Percentiles rank a stretch among this genome's conserved stretches.
Evolutionary conservation across 805 yeast genomes (phyloP).

Genomic region (Teunomyces barrocoloradensis): DNA sequence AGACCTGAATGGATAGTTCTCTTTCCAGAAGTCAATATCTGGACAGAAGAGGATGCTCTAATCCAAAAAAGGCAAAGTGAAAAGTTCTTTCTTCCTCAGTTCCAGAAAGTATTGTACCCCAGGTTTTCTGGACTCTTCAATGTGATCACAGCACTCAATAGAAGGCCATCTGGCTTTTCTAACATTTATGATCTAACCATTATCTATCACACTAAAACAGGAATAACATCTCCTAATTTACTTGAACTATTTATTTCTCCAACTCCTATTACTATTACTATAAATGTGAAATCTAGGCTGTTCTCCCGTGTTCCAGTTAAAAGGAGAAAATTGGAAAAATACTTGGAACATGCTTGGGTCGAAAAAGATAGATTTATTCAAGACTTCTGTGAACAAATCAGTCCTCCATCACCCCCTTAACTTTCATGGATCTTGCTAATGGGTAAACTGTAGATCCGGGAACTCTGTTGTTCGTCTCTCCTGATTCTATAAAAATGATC

Average conservation of each 20-base stretch:
- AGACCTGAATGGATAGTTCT: constrained; percentile 62
- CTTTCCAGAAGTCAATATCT: constrained; percentile 84
- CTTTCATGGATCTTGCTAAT: constrained; percentile 37
- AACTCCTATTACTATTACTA: constrained; percentile 34
- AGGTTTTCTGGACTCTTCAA: constrained; percentile 61
- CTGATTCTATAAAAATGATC: constrained; percentile 82
- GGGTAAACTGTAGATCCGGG: constrained; percentile 59
- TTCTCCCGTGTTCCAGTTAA: constrained; percentile 50
- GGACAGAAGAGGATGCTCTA: constrained; percentile 46
- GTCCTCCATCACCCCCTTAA: background rate
- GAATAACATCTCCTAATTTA: constrained; percentile 24
- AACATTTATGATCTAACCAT: constrained; percentile 58
- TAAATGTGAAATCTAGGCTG: constrained; percentile 49
- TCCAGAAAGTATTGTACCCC: constrained; percentile 70
- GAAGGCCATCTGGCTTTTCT: constrained; percentile 31
- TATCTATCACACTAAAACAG: constrained; percentile 27
- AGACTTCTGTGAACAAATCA: background rate
- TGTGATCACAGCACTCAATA: constrained; percentile 42
- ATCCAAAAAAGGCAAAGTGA: constrained; percentile 56
- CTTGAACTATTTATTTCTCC: constrained; percentile 28
- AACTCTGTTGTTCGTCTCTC: constrained; percentile 78
- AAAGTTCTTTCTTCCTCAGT: constrained; percentile 57
- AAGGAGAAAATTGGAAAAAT: constrained; percentile 59
- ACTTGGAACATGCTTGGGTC: constrained; percentile 74
- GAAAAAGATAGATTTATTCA: constrained; percentile 55